Percentiles rank a stretch among this genome's conserved stretches.
Evolutionary conservation across 179 eudicot species (phyloP).

Genomic region (Spergularia azorica): DNA sequence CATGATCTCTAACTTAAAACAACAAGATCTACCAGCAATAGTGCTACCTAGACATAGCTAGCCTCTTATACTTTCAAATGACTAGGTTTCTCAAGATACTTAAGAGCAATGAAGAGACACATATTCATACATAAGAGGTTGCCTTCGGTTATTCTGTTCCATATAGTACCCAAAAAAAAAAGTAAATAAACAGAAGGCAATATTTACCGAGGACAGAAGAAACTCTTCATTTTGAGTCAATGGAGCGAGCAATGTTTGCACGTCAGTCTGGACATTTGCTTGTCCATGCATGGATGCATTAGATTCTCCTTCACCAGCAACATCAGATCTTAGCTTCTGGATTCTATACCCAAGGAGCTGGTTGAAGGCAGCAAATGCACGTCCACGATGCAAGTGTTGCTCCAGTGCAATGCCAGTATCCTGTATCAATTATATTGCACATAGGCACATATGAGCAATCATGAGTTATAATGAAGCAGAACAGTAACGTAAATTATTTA

Average conservation of each 20-base stretch:
- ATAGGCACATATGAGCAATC: slow-evolving; percentile 5
- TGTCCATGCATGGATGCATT: slow-evolving; percentile 56
- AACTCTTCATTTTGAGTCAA: slow-evolving; percentile 74
- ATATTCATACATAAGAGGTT: slow-evolving; percentile 1
- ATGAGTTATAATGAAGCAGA: not conserved
- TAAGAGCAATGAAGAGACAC: slow-evolving; percentile 6
- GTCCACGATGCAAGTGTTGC: slow-evolving; percentile 95
- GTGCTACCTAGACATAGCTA: not conserved
- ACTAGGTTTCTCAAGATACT: not conserved
- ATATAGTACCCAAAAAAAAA: not conserved
- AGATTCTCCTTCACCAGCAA: slow-evolving; percentile 44
- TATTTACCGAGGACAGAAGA: slow-evolving; percentile 78
- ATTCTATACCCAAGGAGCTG: slow-evolving; percentile 77
- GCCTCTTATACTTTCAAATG: not conserved
- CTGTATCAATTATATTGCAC: slow-evolving; percentile 41
- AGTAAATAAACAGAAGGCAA: slow-evolving; percentile 17
- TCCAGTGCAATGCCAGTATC: slow-evolving; percentile 78
- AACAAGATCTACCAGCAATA: not conserved
- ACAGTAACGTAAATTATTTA: not conserved
- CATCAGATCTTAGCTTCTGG: slow-evolving; percentile 60
- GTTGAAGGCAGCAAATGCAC: slow-evolving; percentile 84
- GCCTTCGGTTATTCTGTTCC: not conserved
- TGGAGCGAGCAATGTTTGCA: slow-evolving; percentile 73
- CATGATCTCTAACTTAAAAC: not conserved
- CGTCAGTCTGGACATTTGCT: slow-evolving; percentile 70